A percentile compares a stretch with the other conserved stretches of the same genome.
Conservation (phyloP, 352 stramenopile species). For the Thalassiosira livingstoniorum region DNA sequence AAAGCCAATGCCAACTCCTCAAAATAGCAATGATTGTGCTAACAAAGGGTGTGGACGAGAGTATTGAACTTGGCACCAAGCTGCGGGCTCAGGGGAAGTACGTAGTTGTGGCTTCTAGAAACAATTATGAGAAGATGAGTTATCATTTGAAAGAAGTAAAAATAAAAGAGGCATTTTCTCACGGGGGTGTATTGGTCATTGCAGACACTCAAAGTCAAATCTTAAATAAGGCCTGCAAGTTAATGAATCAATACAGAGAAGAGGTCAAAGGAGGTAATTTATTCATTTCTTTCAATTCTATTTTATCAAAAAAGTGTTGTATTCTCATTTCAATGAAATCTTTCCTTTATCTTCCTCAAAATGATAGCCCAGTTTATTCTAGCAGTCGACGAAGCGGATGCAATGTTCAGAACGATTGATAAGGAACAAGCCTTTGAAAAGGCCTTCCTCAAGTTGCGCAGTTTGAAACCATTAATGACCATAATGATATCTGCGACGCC, state of each 20-base stretch:
- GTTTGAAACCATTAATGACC: slow-evolving; percentile 42
- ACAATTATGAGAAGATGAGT: slow-evolving; percentile 16
- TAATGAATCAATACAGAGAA: too few species aligned
- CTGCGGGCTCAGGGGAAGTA: too few species aligned
- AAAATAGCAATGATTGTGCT: slow-evolving; percentile 43
- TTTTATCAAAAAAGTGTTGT: too few species aligned
- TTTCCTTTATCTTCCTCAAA: too few species aligned
- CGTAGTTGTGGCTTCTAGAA: too few species aligned
- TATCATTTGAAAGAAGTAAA: slow-evolving; percentile 17
- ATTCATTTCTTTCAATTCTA: too few species aligned
- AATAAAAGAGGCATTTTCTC: slow-evolving; percentile 37
- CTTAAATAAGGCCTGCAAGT: too few species aligned
- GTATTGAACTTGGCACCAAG: slow-evolving; percentile 42
- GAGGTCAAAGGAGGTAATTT: too few species aligned
- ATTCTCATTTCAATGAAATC: too few species aligned
- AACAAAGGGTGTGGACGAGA: slow-evolving; percentile 51
- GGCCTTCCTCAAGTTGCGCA: slow-evolving; percentile 33
- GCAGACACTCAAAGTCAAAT: slow-evolving; percentile 56
- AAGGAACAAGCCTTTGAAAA: slow-evolving; percentile 47
- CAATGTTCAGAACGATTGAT: slow-evolving; percentile 51
- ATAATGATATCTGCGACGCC: slow-evolving; percentile 48
- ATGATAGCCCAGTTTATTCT: slow-evolving; percentile 57
- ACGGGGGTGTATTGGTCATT: slow-evolving; percentile 56
- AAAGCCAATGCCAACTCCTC: slow-evolving; percentile 31
- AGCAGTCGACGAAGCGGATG: slow-evolving; percentile 54